Base-by-base conservation (phyloP, 2,329 filamentous ascomycete species). In the Apiospora aurea region DNA sequence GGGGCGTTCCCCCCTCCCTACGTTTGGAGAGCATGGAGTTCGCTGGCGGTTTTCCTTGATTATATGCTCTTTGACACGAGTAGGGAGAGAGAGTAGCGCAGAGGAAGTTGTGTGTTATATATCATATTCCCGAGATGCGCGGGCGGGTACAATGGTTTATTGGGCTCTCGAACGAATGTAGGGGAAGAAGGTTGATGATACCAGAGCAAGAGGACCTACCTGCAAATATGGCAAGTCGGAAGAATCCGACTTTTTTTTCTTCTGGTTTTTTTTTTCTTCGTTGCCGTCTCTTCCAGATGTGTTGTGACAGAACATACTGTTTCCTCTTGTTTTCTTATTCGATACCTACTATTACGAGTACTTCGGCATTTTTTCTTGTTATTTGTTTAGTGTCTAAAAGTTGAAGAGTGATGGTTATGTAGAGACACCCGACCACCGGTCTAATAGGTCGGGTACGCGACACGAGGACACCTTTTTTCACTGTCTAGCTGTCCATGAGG, bases 1-100 rank as follows among this genome's bases (percentile, higher is more conserved):
- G 26, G 26, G 26, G 26, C 6, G 3, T 38, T 64, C 3, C 41
- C 13, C 41, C 41, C 5, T 64, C n/a, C 7, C 10, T 11, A 64
- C 29, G 18, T 64, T 64, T 64, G 34, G 34, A 16, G 57, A 24
- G 57, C 57, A 38, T 64, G 57, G 57, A 64, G 57, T 61, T 61
- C 18, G 53, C 57, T 41, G 18, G 57, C 14, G 29, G 57, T 11
- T n/a, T 64, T 64, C 57, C 57, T 64, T 64, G 57, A 64, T n/a
- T 64, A 41, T 41, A 38, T 41, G 29, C 41, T 64, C 57, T 41
- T 64, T 41, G 57, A 21, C 34, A 41, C 21, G 21, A 64, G 57
- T 29, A 49, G 46, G 46, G 46, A 41, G 29, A 34, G 46, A 41
- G 57, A 34, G 34, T 41, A 64, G 57, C 18, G 29, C 53, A 38